Evolutionary conservation across 768 basidiomycete species (phyloP).

Genomic region (Paxillus involutus): DNA sequence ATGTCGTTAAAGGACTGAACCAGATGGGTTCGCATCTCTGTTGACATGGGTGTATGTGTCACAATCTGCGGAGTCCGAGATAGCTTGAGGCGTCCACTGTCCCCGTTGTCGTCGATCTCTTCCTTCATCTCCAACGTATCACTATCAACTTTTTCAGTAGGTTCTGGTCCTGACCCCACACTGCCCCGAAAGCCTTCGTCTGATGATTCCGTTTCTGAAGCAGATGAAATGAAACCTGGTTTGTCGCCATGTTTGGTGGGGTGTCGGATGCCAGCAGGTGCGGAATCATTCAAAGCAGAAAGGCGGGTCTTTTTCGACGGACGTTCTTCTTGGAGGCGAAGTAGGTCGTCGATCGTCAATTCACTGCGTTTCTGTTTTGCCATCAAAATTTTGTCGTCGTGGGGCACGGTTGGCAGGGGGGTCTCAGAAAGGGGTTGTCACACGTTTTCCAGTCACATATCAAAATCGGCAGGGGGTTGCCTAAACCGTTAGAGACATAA

Average conservation of each 20-base stretch:
- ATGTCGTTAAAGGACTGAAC: constrained; percentile 51
- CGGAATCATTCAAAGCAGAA: not conserved
- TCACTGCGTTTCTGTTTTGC: constrained; percentile 15
- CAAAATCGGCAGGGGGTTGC: too few species aligned
- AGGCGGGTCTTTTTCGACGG: constrained; percentile 35
- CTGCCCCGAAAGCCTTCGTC: constrained; percentile 17
- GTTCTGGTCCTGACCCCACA: constrained; percentile 4
- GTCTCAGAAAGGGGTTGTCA: not conserved
- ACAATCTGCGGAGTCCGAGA: constrained; percentile 22
- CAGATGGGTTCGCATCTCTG: constrained; percentile 7
- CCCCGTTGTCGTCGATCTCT: constrained; percentile 10
- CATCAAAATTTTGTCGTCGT: constrained; percentile 7
- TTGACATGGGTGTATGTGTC: constrained; percentile 3
- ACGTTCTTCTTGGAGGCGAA: constrained; percentile 45
- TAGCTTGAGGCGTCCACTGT: constrained; percentile 16
- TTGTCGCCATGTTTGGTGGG: not conserved
- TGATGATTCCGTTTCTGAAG: constrained; percentile 9
- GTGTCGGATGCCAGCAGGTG: constrained; percentile 1
- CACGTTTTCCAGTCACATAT: not conserved
- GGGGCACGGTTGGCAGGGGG: too few species aligned
- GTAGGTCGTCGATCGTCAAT: constrained; percentile 46
- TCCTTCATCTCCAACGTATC: not conserved
- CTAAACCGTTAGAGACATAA: not conserved
- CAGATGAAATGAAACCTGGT: constrained; percentile 5
- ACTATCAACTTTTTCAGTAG: not conserved